Conservation (phyloP, 1,284 basidiomycete genomes). For the Ustilago xerochloae region DNA sequence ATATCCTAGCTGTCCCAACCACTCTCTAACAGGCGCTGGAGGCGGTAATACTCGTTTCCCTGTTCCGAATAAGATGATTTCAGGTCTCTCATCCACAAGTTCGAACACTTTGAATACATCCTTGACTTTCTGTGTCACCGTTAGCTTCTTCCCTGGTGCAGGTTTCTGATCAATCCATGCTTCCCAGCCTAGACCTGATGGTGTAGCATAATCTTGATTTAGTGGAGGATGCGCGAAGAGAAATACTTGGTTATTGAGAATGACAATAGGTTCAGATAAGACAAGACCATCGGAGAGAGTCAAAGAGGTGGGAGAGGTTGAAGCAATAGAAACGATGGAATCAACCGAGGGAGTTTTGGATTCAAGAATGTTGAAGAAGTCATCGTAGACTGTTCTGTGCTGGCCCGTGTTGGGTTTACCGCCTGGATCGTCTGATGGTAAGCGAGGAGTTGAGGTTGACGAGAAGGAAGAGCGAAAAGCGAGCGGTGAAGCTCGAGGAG, state of each 20-base stretch:
- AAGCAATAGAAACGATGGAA: conserved; percentile 25
- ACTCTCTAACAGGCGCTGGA: conserved; percentile 76
- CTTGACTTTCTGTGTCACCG: conserved; percentile 24
- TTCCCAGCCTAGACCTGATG: conserved; percentile 69
- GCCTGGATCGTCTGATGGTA: conserved; percentile 54
- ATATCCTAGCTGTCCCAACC: conserved; percentile 82
- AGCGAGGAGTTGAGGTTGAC: not conserved
- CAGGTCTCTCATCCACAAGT: conserved; percentile 71
- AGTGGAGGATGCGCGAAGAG: conserved; percentile 85
- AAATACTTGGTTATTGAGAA: conserved; percentile 83
- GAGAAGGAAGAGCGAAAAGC: not conserved
- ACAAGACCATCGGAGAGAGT: conserved; percentile 74
- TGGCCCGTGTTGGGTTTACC: conserved; percentile 59
- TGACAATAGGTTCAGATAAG: conserved; percentile 80
- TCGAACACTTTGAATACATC: conserved; percentile 50
- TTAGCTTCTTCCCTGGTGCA: conserved; percentile 9
- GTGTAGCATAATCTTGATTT: conserved; percentile 54
- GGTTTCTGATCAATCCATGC: conserved; percentile 76
- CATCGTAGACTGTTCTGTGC: conserved; percentile 59
- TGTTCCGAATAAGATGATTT: conserved; percentile 89
- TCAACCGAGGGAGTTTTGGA: conserved; percentile 6
- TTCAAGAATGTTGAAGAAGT: conserved; percentile 58
- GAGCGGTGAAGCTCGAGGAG: not conserved
- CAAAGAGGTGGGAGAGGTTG: conserved; percentile 39
- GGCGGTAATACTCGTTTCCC: conserved; percentile 79